Percentiles rank a stretch among this genome's conserved stretches.
phyloP scores from a whole-genome alignment of 495 filamentous ascomycete genomes.

The Trypethelium eluteriae region DNA sequence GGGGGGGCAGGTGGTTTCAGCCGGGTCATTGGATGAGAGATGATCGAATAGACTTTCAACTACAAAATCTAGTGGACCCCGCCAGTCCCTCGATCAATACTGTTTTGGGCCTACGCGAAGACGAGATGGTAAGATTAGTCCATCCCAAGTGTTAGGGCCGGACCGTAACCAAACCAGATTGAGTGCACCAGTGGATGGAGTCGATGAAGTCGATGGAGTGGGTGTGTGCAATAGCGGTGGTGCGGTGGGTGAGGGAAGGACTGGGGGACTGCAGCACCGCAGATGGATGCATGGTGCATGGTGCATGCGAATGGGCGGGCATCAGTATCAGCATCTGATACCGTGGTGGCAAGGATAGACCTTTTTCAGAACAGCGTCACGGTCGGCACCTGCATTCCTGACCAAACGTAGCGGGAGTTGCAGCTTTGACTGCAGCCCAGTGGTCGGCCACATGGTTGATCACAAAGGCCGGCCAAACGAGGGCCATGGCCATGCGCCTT shows the following conservation, averaged over 20 bases:
- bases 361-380: not conserved
- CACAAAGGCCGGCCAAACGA: conserved; percentile 10
- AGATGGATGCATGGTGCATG: not conserved
- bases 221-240: no score
- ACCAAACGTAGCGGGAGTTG: conserved; percentile 11
- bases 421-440: conserved; percentile 1
- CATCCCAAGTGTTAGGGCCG: not conserved
- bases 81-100: not conserved
- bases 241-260: not conserved
- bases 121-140: not conserved
- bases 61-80: not conserved
- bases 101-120: not conserved
- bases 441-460: conserved; percentile 10
- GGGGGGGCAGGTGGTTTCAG: not conserved
- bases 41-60: not conserved
- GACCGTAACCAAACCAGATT: not conserved
- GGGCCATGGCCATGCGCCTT: not conserved
- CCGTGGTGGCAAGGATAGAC: conserved; percentile 6
- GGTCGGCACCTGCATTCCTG: not conserved
- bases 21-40: conserved; percentile 1
- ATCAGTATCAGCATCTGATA: conserved; percentile 8
- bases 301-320: not conserved
- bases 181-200: not conserved
- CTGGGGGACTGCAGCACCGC: not conserved
- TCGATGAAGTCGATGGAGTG: not conserved